A percentile compares a stretch with the other conserved stretches of the same genome.
phyloP scores from a whole-genome alignment of 108 stramenopile species.

The Cyclotella choctawhatcheeana region DNA sequence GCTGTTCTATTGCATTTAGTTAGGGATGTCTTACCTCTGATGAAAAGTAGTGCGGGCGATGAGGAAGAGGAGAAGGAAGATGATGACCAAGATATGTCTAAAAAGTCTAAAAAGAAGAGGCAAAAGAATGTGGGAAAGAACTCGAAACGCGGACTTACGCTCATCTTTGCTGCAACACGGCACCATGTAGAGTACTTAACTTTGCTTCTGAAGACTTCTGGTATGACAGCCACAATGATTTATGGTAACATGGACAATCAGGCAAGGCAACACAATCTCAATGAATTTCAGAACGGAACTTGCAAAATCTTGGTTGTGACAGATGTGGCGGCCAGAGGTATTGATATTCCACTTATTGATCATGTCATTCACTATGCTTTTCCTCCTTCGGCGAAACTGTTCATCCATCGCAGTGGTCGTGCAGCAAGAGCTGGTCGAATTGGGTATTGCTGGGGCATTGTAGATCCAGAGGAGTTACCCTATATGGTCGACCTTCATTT shows the following conservation, averaged over 20 bases:
- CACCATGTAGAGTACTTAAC: constrained; percentile 97
- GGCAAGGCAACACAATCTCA: constrained; percentile 86
- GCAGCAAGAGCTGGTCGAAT: constrained; percentile 93
- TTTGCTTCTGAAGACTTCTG: constrained; percentile 72
- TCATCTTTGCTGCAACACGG: constrained; percentile 95
- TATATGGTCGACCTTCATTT: constrained; percentile 98
- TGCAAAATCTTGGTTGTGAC: constrained; percentile 94
- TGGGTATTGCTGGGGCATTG: constrained; percentile 91
- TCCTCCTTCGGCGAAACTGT: constrained; percentile 93
- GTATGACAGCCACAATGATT: constrained; percentile 75
- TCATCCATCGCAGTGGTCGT: constrained; percentile 95
- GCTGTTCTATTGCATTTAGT: constrained; percentile 94
- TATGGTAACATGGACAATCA: constrained; percentile 98
- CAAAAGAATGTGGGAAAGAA: constrained; percentile 46
- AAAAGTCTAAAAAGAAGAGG: constrained; percentile 35
- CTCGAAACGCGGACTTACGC: constrained; percentile 72
- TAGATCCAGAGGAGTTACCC: constrained; percentile 97
- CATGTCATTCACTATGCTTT: constrained; percentile 98
- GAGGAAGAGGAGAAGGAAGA: constrained; percentile 36
- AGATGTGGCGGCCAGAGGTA: constrained; percentile 98
- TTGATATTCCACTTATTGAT: constrained; percentile 98
- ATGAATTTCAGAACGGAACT: constrained; percentile 84
- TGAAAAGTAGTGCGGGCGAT: constrained; percentile 50
- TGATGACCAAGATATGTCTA: constrained; percentile 1
- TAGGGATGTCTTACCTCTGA: constrained; percentile 78